Evolutionary conservation across 768 basidiomycete species (phyloP).

Genomic region (Tulasnella sp.): DNA sequence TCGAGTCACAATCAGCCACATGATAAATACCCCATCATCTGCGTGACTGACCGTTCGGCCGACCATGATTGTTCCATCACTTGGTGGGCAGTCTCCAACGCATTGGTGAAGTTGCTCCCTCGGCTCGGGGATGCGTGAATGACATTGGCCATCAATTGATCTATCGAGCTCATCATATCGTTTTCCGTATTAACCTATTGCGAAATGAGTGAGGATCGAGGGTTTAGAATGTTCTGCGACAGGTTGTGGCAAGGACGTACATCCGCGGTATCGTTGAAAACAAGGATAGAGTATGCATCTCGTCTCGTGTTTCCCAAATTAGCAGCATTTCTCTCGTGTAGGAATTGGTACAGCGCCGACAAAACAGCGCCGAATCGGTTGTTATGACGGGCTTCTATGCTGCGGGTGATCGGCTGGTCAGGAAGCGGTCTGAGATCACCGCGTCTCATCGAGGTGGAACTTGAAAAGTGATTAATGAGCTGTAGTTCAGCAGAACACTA

Average conservation of each 20-base stretch:
- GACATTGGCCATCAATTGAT: conserved; percentile 42
- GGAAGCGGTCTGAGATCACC: conserved; percentile 45
- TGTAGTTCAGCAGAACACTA: background rate
- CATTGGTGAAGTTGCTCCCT: conserved; percentile 50
- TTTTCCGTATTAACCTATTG: conserved; percentile 39
- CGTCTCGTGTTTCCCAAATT: conserved; percentile 33
- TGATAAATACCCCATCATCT: conserved; percentile 40
- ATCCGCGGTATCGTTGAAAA: conserved; percentile 40
- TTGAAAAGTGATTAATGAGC: conserved; percentile 28
- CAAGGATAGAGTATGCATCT: conserved; percentile 55
- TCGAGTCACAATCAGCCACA: background rate
- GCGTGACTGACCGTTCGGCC: too few relatives aligned
- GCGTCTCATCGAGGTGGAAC: conserved; percentile 51
- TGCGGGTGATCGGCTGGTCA: conserved; percentile 42
- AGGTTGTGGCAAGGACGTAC: background rate
- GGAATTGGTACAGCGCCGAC: conserved; percentile 54
- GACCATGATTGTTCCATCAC: conserved; percentile 50
- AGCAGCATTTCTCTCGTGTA: conserved; percentile 44
- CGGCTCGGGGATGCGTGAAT: conserved; percentile 37
- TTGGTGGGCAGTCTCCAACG: conserved; percentile 38
- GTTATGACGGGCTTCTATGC: conserved; percentile 39
- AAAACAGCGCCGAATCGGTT: conserved; percentile 59
- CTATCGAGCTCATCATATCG: conserved; percentile 46
- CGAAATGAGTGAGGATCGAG: too few relatives aligned
- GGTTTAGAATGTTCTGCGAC: too few relatives aligned